Conservation (phyloP, 176 grass and related monocot genomes). For the Poa pratensis region DNA sequence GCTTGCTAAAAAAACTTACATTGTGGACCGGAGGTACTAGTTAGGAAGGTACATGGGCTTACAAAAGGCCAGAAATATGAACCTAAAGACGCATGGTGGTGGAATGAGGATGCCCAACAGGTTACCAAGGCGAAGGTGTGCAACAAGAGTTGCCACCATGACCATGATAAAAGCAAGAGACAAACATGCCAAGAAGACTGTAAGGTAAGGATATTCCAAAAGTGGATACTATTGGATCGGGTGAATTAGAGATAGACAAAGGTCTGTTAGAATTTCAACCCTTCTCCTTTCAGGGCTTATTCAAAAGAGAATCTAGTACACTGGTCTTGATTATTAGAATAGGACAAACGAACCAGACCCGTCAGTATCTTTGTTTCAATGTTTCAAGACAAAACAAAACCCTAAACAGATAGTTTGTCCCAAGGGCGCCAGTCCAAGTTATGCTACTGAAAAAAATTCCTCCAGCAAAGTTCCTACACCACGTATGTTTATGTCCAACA, state of each 20-base stretch:
- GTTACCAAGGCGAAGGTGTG: neutral
- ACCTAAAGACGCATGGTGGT: neutral
- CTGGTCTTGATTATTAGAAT: neutral
- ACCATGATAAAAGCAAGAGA: neutral
- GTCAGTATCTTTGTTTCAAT: neutral
- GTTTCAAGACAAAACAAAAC: neutral
- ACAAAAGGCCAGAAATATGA: neutral
- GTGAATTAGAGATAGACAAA: no score
- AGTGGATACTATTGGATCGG: no score
- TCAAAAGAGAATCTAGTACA: no score
- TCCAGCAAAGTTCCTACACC: no score
- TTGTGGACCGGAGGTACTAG: neutral
- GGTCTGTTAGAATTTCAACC: no score
- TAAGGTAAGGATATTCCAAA: neutral
- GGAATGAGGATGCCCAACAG: neutral
- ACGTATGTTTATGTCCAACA: no score
- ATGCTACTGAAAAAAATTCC: neutral
- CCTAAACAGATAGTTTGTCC: neutral
- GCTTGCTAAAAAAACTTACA: no score
- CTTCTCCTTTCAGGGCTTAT: no score
- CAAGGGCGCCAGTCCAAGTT: neutral
- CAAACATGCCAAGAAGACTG: neutral
- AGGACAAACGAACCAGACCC: neutral
- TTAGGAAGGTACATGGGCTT: neutral
- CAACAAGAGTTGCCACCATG: neutral